Conservation (phyloP, 129 eudicot species). For the Silybum marianum region DNA sequence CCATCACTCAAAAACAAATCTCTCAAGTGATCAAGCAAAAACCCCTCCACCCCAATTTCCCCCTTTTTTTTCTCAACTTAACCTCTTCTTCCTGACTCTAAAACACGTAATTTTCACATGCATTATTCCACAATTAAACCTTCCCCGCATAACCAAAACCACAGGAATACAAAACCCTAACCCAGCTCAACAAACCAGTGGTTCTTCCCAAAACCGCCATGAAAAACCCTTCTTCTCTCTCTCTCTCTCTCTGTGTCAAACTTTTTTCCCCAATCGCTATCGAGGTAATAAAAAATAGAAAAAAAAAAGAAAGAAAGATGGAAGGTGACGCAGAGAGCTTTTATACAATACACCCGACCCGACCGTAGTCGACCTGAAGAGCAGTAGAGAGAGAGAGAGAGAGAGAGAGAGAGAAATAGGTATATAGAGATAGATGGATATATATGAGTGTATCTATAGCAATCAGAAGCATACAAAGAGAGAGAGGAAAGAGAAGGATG, state of each 20-base stretch:
- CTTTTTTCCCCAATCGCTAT: constrained; percentile 53
- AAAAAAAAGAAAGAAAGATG: constrained; percentile 15
- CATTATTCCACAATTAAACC: constrained; percentile 27
- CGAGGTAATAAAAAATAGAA: constrained; percentile 43
- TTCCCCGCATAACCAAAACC: constrained; percentile 1
- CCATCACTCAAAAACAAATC: neutral
- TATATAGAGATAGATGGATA: constrained; percentile 10
- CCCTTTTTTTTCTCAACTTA: constrained; percentile 7
- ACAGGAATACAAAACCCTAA: constrained; percentile 24
- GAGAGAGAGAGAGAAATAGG: constrained; percentile 28
- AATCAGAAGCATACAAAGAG: constrained; percentile 20
- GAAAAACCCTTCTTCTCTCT: constrained; percentile 4
- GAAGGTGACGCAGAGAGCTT: constrained; percentile 39
- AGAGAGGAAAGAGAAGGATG: constrained; percentile 21
- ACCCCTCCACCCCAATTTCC: constrained; percentile 28
- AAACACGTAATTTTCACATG: constrained; percentile 25
- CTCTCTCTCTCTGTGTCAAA: neutral
- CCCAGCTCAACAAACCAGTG: constrained; percentile 41
- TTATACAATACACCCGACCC: constrained; percentile 49
- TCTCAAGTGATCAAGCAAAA: neutral
- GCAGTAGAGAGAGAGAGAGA: constrained; percentile 42
- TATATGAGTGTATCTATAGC: constrained; percentile 17
- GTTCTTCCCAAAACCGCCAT: constrained; percentile 35
- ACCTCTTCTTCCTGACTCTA: constrained; percentile 20
- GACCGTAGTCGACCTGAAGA: constrained; percentile 49